Percentiles rank a stretch among this genome's conserved stretches.
Evolutionary conservation across 306 rosid species (phyloP).

Genomic region (Dalbergia cultrata): DNA sequence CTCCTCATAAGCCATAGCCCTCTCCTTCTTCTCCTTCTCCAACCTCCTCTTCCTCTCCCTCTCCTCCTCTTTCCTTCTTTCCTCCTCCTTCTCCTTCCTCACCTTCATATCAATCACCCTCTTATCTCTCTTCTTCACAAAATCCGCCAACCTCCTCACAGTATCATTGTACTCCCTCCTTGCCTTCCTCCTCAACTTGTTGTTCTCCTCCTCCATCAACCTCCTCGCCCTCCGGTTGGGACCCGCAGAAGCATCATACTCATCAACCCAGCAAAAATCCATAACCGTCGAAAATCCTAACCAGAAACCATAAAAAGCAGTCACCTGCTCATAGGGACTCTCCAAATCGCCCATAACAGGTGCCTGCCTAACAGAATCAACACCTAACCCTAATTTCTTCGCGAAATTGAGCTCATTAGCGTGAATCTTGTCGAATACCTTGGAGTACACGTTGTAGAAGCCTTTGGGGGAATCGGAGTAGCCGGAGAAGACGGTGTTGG

Average conservation of each 20-base stretch:
- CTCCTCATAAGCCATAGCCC: slow-evolving; percentile 76
- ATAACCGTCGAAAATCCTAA: slow-evolving; percentile 83
- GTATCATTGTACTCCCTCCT: slow-evolving; percentile 90
- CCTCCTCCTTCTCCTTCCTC: slow-evolving; percentile 76
- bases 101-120: slow-evolving; percentile 91
- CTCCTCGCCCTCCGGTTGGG: slow-evolving; percentile 79
- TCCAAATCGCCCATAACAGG: slow-evolving; percentile 89
- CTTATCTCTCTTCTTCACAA: slow-evolving; percentile 95
- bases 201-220: slow-evolving; percentile 96
- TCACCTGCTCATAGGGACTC: slow-evolving; percentile 79
- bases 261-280: slow-evolving; percentile 95
- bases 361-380: slow-evolving; percentile 66
- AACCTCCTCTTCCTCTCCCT: slow-evolving; percentile 74
- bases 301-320: slow-evolving; percentile 86
- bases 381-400: slow-evolving; percentile 65
- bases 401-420: slow-evolving; percentile 79
- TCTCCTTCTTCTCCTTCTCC: slow-evolving; percentile 80
- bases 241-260: slow-evolving; percentile 80
- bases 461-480: slow-evolving; percentile 75
- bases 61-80: slow-evolving; percentile 77
- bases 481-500: slow-evolving; percentile 76
- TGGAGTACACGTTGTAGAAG: slow-evolving; percentile 79
- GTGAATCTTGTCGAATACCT: slow-evolving; percentile 69
- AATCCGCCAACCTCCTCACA: slow-evolving; percentile 88
- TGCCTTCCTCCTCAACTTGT: slow-evolving; percentile 88